These are phyloP conservation scores for Babesia microti DNA, from an alignment of 169 alveolate species.

Conservation along the genomic window DNA sequence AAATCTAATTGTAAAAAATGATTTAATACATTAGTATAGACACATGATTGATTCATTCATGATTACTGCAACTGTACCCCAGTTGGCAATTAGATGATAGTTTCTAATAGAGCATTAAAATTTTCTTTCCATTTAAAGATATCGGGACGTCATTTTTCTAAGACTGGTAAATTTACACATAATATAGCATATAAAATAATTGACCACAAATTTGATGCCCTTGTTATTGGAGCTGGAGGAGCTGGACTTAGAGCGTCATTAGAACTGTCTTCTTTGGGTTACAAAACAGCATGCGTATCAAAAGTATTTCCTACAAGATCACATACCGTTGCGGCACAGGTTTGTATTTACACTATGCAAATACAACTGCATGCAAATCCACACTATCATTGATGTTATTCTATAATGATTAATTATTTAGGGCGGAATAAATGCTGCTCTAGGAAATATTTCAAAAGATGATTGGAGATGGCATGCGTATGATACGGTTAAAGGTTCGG, in stretches of 20 bases:
- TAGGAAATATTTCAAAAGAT: slow-evolving; percentile 90
- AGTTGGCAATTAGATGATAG: background rate
- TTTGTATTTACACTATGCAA: slow-evolving; percentile 39
- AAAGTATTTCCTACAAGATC: slow-evolving; percentile 94
- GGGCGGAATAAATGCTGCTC: slow-evolving; percentile 85
- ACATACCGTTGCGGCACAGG: slow-evolving; percentile 97
- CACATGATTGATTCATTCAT: background rate
- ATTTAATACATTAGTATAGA: slow-evolving; percentile 1
- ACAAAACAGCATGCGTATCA: slow-evolving; percentile 84
- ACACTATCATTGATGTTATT: slow-evolving; percentile 6
- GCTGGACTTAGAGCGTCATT: slow-evolving; percentile 96
- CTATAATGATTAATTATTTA: slow-evolving; percentile 5
- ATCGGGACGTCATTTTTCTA: too few species aligned
- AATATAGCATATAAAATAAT: slow-evolving; percentile 67
- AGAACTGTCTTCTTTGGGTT: slow-evolving; percentile 72
- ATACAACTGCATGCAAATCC: background rate
- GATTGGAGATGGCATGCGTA: slow-evolving; percentile 99
- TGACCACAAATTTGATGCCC: slow-evolving; percentile 90
- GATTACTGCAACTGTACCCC: background rate
- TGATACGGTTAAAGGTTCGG: slow-evolving; percentile 96
- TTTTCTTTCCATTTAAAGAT: background rate
- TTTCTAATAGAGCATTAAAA: background rate
- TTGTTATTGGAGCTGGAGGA: slow-evolving; percentile 98
- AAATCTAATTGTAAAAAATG: background rate
- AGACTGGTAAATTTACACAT: background rate